Evolutionary conservation across 208 protist genomes (phyloP).

Genomic region (Trypanosoma avium): DNA sequence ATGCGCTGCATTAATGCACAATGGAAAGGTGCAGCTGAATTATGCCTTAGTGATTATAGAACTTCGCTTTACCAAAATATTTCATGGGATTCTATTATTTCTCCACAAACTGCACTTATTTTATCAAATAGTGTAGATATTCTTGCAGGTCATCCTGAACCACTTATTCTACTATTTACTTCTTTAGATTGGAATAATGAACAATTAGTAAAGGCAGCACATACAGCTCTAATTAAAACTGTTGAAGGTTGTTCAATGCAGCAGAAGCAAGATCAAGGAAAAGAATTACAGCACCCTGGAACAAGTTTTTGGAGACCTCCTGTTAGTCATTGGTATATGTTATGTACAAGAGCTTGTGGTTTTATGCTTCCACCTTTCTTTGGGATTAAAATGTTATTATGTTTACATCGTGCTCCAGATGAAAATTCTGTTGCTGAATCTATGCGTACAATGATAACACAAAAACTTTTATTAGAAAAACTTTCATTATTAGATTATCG

Average conservation of each 20-base stretch:
- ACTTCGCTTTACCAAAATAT: constrained; percentile 57
- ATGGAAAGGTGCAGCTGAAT: constrained; percentile 69
- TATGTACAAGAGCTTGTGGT: constrained; percentile 64
- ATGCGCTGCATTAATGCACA: constrained; percentile 58
- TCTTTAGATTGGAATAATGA: constrained; percentile 26
- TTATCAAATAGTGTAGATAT: constrained; percentile 61
- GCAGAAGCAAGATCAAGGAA: no score
- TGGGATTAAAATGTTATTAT: constrained; percentile 58
- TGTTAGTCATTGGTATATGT: constrained; percentile 72
- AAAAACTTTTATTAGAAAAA: constrained; percentile 13
- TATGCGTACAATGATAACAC: constrained; percentile 25
- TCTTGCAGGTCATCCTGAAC: constrained; percentile 37
- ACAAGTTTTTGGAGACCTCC: constrained; percentile 21
- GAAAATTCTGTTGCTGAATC: constrained; percentile 11
- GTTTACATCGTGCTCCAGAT: constrained; percentile 38
- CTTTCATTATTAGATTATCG: constrained; percentile 9
- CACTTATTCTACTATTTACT: constrained; percentile 28
- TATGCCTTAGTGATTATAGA: constrained; percentile 77
- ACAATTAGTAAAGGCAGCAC: not conserved
- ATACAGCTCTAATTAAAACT: constrained; percentile 14
- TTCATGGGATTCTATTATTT: constrained; percentile 38
- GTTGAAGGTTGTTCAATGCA: not conserved
- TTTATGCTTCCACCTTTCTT: constrained; percentile 61
- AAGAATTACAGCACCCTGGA: not conserved
- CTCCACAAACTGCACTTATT: constrained; percentile 42